These are phyloP conservation scores for Thelonectria blattea DNA, from an alignment of 2,329 filamentous ascomycete species.

Conservation along the genomic window DNA sequence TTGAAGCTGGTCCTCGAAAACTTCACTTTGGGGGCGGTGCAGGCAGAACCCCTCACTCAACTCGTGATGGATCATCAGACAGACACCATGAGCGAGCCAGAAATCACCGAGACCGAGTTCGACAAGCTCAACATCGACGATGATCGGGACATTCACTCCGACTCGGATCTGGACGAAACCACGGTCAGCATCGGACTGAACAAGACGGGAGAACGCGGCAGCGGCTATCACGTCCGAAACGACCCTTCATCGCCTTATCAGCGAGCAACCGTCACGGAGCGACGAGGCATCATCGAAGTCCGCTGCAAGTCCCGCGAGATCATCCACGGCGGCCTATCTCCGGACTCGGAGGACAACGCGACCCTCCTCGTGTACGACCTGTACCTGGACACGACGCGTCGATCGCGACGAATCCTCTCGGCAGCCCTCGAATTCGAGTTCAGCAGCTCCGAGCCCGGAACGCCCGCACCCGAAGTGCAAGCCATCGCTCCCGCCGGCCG, in stretches of 20 bases:
- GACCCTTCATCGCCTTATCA: constrained; percentile 32
- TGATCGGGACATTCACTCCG: neutral
- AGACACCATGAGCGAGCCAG: neutral
- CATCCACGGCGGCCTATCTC: constrained; percentile 12
- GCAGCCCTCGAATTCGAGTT: constrained; percentile 17
- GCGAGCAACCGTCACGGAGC: constrained; percentile 14
- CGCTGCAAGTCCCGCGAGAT: constrained; percentile 11
- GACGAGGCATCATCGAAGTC: constrained; percentile 8
- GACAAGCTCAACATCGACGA: neutral
- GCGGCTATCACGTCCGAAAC: constrained; percentile 34
- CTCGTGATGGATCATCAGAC: too few species aligned
- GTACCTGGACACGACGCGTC: constrained; percentile 5
- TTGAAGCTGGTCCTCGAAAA: too few species aligned
- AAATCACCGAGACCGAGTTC: neutral
- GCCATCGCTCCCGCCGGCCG: neutral
- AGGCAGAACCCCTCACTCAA: too few species aligned
- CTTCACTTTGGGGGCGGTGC: too few species aligned
- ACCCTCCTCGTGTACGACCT: constrained; percentile 13
- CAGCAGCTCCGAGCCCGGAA: neutral
- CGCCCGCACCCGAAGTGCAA: neutral
- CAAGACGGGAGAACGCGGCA: constrained; percentile 24
- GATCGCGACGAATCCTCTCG: constrained; percentile 7
- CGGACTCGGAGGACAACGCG: constrained; percentile 2
- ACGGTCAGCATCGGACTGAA: constrained; percentile 26
- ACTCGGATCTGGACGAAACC: constrained; percentile 26